A percentile compares a stretch with the other conserved stretches of the same genome.
Evolutionary conservation across 2,329 filamentous ascomycete genomes (phyloP).

Genomic region (Incumbomyces lentus): DNA sequence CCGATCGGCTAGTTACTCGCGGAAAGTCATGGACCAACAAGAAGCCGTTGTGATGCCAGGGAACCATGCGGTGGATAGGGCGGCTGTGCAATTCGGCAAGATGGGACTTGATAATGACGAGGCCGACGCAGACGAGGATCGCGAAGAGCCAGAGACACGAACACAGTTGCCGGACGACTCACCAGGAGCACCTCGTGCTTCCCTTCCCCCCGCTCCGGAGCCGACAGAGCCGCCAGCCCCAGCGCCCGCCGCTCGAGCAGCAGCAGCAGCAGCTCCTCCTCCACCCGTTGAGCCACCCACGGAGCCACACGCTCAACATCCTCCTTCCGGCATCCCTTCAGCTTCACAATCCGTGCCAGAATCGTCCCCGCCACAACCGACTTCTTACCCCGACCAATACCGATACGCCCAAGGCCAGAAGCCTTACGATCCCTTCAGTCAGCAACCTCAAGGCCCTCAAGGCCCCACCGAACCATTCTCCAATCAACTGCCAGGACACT

Average conservation of each 20-base stretch:
- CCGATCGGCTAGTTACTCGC: constrained; percentile 70
- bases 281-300: constrained; percentile 1
- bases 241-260: too few species aligned
- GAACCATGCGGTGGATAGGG: constrained; percentile 85
- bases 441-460: constrained; percentile 51
- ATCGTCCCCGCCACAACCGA: constrained; percentile 36
- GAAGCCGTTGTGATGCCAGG: constrained; percentile 97
- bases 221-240: constrained; percentile 28
- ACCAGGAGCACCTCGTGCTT: constrained; percentile 73
- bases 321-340: constrained; percentile 53
- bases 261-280: constrained; percentile 18
- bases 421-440: constrained; percentile 75
- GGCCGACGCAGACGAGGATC: constrained; percentile 78
- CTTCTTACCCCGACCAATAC: constrained; percentile 40
- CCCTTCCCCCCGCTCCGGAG: constrained; percentile 59
- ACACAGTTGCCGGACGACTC: constrained; percentile 89
- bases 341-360: constrained; percentile 38
- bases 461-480: constrained; percentile 50
- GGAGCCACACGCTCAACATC: constrained; percentile 42
- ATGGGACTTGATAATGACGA: constrained; percentile 78
- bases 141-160: constrained; percentile 90
- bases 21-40: constrained; percentile 84
- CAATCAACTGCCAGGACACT: constrained; percentile 48
- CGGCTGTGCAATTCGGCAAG: constrained; percentile 91
- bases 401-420: constrained; percentile 53